A percentile compares a stretch with the other conserved stretches of the same genome.
These are phyloP conservation scores for Sarocladium strictum DNA, from an alignment of 2,329 filamentous ascomycete genomes.

Conservation along the genomic window DNA sequence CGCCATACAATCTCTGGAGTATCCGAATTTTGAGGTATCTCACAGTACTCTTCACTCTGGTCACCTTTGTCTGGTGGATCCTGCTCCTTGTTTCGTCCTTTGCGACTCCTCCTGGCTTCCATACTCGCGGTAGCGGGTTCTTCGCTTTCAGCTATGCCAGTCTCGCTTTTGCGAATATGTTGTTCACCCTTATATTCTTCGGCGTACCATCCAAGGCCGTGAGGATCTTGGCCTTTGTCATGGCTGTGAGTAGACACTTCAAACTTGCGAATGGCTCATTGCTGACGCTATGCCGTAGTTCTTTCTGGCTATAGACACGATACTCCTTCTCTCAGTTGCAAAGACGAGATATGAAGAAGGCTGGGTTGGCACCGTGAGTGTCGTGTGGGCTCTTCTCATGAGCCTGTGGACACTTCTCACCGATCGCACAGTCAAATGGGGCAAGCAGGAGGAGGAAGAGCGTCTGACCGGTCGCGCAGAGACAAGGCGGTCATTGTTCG, in stretches of 20 bases:
- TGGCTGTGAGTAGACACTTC: conserved; percentile 36
- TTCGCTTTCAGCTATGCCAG: conserved; percentile 81
- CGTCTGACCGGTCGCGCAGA: conserved; percentile 85
- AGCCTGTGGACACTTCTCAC: conserved; percentile 72
- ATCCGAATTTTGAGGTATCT: conserved; percentile 75
- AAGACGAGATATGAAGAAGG: conserved; percentile 77
- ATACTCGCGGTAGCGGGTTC: conserved; percentile 87
- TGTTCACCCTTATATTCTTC: conserved; percentile 82
- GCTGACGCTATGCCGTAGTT: conserved; percentile 17
- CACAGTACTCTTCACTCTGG: conserved; percentile 66
- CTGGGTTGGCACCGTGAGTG: conserved; percentile 83
- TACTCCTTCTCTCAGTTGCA: conserved; percentile 71
- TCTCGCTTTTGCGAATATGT: conserved; percentile 67
- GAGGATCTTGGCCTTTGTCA: conserved; percentile 63
- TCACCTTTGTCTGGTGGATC: conserved; percentile 90
- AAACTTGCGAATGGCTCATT: conserved; percentile 31
- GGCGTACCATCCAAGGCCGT: conserved; percentile 74
- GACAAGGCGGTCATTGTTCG: conserved; percentile 70
- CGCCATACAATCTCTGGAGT: conserved; percentile 92
- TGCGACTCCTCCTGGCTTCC: conserved; percentile 80
- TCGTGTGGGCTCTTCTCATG: conserved; percentile 75
- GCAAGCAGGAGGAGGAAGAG: conserved; percentile 88
- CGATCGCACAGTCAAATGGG: conserved; percentile 82
- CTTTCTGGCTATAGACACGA: conserved; percentile 54
- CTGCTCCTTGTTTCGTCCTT: conserved; percentile 85